phyloP scores from a whole-genome alignment of 2,329 filamentous ascomycete species.

The Thielaviopsis euricoi region DNA sequence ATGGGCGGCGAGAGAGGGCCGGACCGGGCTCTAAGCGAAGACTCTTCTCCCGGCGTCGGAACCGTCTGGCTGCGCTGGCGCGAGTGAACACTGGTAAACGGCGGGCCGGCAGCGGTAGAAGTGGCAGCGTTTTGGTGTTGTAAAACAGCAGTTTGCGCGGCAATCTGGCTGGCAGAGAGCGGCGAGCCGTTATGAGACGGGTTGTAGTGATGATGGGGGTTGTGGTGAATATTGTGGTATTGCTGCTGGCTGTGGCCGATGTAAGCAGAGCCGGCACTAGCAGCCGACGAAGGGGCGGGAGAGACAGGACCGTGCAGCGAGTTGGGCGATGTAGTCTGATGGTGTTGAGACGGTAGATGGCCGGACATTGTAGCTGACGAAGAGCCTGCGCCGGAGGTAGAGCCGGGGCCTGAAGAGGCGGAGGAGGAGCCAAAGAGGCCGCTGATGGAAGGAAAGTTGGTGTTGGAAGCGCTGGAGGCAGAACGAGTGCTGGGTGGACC shows the following conservation, averaged over 20 bases:
- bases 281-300: slow-evolving; percentile 25
- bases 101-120: slow-evolving; percentile 13
- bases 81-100: slow-evolving; percentile 24
- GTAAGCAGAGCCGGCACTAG: neutral
- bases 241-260: slow-evolving; percentile 14
- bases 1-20: slow-evolving; percentile 43
- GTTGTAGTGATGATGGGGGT: slow-evolving; percentile 13
- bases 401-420: neutral
- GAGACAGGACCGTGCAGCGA: slow-evolving; percentile 28
- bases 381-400: neutral
- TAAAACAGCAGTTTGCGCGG: slow-evolving; percentile 62
- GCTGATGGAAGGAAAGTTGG: slow-evolving; percentile 36
- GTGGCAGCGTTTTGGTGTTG: slow-evolving; percentile 35
- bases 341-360: neutral
- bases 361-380: neutral
- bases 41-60: slow-evolving; percentile 21
- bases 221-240: slow-evolving; percentile 21
- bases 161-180: slow-evolving; percentile 57
- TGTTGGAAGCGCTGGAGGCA: slow-evolving; percentile 1
- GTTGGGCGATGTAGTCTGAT: slow-evolving; percentile 28
- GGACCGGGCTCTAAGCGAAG: slow-evolving; percentile 18
- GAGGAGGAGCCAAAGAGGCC: neutral
- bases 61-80: slow-evolving; percentile 62
- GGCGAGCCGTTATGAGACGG: slow-evolving; percentile 14
- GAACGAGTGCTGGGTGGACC: slow-evolving; percentile 1